Percentiles rank a stretch among this genome's conserved stretches.
Conservation (phyloP, 148 eudicot genomes). For the Diospyros lotus region DNA sequence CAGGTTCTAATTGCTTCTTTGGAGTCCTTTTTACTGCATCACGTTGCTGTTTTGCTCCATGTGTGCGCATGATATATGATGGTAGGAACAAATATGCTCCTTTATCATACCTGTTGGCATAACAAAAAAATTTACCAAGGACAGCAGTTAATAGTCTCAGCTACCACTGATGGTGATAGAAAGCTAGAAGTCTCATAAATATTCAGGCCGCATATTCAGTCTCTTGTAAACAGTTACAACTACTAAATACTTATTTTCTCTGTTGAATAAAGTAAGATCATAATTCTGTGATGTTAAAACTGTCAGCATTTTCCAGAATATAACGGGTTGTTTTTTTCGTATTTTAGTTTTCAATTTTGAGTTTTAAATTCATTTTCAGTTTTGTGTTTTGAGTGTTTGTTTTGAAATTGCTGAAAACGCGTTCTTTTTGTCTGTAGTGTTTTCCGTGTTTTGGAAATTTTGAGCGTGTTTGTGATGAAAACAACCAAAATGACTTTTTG, state of each 20-base stretch:
- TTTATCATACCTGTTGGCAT: constrained; percentile 49
- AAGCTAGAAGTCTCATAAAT: background rate
- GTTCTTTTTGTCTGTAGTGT: too few relatives aligned
- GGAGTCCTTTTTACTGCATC: constrained; percentile 60
- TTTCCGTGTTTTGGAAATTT: too few relatives aligned
- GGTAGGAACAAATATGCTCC: constrained; percentile 85
- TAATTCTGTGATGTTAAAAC: background rate
- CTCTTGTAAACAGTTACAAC: background rate
- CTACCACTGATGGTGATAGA: background rate
- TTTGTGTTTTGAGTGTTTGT: too few relatives aligned
- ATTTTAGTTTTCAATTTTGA: too few relatives aligned
- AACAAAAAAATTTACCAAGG: background rate
- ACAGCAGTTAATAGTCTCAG: constrained; percentile 1
- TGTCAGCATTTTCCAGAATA: background rate
- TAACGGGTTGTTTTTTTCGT: too few relatives aligned
- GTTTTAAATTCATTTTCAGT: too few relatives aligned
- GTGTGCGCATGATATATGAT: constrained; percentile 87
- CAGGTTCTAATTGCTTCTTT: constrained; percentile 46
- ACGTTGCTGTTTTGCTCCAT: constrained; percentile 81
- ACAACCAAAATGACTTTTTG: too few relatives aligned
- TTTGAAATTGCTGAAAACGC: too few relatives aligned
- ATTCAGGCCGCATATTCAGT: background rate
- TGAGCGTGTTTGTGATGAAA: too few relatives aligned
- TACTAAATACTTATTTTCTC: background rate
- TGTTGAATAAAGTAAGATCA: background rate